phyloP scores from a whole-genome alignment of 495 filamentous ascomycete species.

The Neurospora sp. region DNA sequence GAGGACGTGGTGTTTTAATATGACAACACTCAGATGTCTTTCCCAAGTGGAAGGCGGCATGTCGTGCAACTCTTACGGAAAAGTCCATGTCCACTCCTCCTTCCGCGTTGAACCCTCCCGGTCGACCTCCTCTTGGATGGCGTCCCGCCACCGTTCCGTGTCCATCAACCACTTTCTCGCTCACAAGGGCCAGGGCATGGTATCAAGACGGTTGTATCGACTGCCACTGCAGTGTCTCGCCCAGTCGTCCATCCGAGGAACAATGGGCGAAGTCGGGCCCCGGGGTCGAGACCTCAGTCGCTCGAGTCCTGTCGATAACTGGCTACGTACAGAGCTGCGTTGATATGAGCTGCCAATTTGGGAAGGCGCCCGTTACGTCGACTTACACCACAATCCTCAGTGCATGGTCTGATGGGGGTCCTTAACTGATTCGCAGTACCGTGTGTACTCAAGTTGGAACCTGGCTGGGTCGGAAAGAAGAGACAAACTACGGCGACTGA shows the following conservation, averaged over 20 bases:
- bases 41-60: not conserved
- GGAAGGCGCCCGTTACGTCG: not conserved
- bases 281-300: not conserved
- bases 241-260: not conserved
- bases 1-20: not conserved
- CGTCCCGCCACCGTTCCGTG: not conserved
- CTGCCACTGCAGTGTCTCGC: not conserved
- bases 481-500: not conserved
- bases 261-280: not conserved
- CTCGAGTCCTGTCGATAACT: not conserved
- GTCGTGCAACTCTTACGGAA: not conserved
- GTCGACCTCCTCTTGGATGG: not conserved
- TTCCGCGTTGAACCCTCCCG: not conserved
- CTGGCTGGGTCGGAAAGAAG: not conserved
- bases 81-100: not conserved
- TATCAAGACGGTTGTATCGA: not conserved
- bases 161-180: not conserved
- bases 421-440: not conserved
- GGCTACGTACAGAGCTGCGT: not conserved
- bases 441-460: not conserved
- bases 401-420: not conserved
- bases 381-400: not conserved
- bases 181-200: not conserved
- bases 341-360: not conserved
- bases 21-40: not conserved